phyloP scores from a whole-genome alignment of 306 rosid genomes.

The Abrus precatorius region DNA sequence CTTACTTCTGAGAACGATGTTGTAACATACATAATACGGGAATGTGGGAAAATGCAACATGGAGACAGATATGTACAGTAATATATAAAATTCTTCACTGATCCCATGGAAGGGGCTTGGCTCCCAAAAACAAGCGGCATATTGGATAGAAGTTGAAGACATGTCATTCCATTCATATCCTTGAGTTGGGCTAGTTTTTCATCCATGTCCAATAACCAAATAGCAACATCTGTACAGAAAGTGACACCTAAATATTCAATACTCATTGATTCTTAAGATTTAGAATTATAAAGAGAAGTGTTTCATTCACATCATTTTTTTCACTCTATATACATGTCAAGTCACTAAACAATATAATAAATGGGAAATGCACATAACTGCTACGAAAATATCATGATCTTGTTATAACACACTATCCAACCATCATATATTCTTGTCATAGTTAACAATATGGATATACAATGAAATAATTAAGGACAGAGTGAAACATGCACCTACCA shows the following conservation, averaged over 20 bases:
- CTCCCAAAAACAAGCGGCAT: conserved; percentile 38
- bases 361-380: no score
- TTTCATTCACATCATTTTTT: no score
- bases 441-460: background rate
- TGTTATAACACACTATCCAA: no score
- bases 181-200: conserved; percentile 12
- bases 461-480: no score
- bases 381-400: no score
- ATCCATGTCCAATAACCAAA: conserved; percentile 29
- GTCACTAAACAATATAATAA: no score
- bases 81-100: conserved; percentile 12
- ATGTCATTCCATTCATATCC: conserved; percentile 26
- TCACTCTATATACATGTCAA: no score
- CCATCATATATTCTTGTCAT: background rate
- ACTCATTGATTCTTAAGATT: background rate
- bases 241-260: background rate
- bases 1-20: background rate
- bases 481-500: conserved; percentile 11
- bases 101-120: conserved; percentile 20
- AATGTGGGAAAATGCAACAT: background rate
- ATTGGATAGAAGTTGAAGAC: conserved; percentile 43
- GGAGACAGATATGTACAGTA: background rate
- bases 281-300: background rate
- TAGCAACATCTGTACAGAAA: conserved; percentile 32
- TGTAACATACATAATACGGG: background rate